Evolutionary conservation across 306 rosid genomes (phyloP), one percentile per base, ranked within the genome.

Genomic region (Inga oerstediana): DNA sequence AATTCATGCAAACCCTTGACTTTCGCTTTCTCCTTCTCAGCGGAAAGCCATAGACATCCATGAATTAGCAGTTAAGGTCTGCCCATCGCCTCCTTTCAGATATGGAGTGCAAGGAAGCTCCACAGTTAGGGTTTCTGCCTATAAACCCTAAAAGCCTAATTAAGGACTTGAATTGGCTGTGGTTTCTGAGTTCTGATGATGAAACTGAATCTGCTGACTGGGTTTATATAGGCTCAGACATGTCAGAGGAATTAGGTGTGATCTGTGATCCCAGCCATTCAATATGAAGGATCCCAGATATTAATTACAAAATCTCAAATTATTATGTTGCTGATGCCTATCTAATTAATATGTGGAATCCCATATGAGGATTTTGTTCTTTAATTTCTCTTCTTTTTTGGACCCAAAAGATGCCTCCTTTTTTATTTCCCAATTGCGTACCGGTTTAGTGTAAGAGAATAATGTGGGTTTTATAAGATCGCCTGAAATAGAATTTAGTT

Each of bases 221-320:
- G 73, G 51, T 34, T 67, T 67, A 67, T 67, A 79, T 67, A 79
- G 81, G 73, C 80, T 20, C 34, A 30, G 61, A 48, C n/a, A 72
- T 7, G 24, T 54, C 2, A 54, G 61, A 19, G 20, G 58, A 51
- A 32, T 32, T 32, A 20, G 54, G 5, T 48, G 54, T 48, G 17
- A 45, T 1, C 41, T 39, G 8, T 73, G 34, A 73, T 73, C 44
- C 27, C 24, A 7, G 44, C 77, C 77, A 46, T 49, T 73, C 20
- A 73, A 46, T 46, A 3, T 27, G 59, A 72, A 71, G 58, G 77
- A 72, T 72, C 77, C 1, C 2, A 45, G 1, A 49, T 30, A 48
- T 73, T 48, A 8, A 78, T 66, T 65, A 66, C 16, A 46, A 78
- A 78, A 78, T 49, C 74, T 46, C 12, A 65, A 45, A 65, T 24